Evolutionary conservation across 2,329 filamentous ascomycete genomes (phyloP).

Genomic region (Lasiodiplodia hormozganensis): DNA sequence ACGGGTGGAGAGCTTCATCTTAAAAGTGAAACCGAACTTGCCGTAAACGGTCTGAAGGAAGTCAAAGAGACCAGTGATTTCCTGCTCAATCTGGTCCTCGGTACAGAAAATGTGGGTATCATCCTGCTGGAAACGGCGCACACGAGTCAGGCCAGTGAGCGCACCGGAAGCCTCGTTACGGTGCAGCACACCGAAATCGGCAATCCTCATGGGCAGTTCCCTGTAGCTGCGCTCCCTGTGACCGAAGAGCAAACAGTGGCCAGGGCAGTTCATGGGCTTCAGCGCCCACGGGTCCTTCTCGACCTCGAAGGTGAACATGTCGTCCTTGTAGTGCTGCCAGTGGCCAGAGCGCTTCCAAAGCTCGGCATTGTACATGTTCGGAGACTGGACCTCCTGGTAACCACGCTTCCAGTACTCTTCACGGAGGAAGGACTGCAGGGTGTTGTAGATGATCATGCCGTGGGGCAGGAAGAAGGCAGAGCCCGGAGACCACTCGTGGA

Average conservation of each 20-base stretch:
- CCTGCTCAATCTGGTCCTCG: slow-evolving; percentile 75
- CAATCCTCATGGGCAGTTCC: slow-evolving; percentile 82
- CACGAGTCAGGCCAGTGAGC: slow-evolving; percentile 80
- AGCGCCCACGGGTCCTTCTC: slow-evolving; percentile 87
- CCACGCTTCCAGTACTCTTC: slow-evolving; percentile 91
- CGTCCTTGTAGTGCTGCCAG: slow-evolving; percentile 80
- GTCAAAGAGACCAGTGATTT: slow-evolving; percentile 85
- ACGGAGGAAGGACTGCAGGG: slow-evolving; percentile 79
- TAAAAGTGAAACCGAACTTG: slow-evolving; percentile 87
- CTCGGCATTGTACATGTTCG: slow-evolving; percentile 93
- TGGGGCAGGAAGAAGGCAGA: slow-evolving; percentile 92
- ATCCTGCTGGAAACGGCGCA: slow-evolving; percentile 88
- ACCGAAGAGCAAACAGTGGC: slow-evolving; percentile 84
- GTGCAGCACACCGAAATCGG: slow-evolving; percentile 87
- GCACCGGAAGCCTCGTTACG: slow-evolving; percentile 85
- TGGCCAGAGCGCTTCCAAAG: slow-evolving; percentile 96
- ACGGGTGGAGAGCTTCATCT: slow-evolving; percentile 90
- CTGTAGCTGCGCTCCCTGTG: slow-evolving; percentile 76
- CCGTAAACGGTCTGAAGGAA: slow-evolving; percentile 83
- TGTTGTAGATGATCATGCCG: slow-evolving; percentile 92
- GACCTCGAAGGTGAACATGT: slow-evolving; percentile 87
- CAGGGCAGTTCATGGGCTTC: slow-evolving; percentile 97
- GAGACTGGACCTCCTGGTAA: slow-evolving; percentile 93
- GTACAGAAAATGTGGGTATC: slow-evolving; percentile 92
- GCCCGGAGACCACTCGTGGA: slow-evolving; percentile 91